Conservation (phyloP, 2,329 filamentous ascomycete genomes). For the Apiospora aurea region DNA sequence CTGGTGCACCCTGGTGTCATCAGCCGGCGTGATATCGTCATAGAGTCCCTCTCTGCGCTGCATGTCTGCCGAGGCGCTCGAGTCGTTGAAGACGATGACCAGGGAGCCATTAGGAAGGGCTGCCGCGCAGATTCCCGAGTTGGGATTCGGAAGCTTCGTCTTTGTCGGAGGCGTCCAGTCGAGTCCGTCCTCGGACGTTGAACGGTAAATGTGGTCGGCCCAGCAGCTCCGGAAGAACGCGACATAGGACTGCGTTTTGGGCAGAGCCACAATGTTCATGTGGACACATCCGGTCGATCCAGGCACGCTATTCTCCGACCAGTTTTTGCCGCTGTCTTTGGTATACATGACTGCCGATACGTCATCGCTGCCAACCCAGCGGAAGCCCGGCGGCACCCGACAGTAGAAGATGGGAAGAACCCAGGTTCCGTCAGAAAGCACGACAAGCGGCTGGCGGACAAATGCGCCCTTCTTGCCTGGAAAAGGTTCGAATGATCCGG, state of each 20-base stretch:
- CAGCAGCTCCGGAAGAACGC: constrained; percentile 52
- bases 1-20: constrained; percentile 49
- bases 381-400: constrained; percentile 46
- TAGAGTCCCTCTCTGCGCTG: constrained; percentile 49
- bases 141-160: constrained; percentile 50
- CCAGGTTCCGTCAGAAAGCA: constrained; percentile 48
- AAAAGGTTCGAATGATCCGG: constrained; percentile 42
- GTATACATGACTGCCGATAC: constrained; percentile 48
- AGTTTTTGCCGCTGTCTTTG: constrained; percentile 46
- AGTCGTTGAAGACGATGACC: constrained; percentile 50
- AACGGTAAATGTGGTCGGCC: constrained; percentile 52
- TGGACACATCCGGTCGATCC: constrained; percentile 50
- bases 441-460: constrained; percentile 49
- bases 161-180: constrained; percentile 46
- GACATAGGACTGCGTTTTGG: constrained; percentile 39
- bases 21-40: constrained; percentile 51
- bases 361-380: constrained; percentile 54
- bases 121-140: constrained; percentile 50
- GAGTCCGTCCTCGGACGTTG: constrained; percentile 48
- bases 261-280: constrained; percentile 49
- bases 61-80: constrained; percentile 41
- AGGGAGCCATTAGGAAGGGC: constrained; percentile 45
- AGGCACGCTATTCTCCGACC: constrained; percentile 47
- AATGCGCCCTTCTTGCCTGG: constrained; percentile 46
- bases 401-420: constrained; percentile 52